Evolutionary conservation across 2,329 filamentous ascomycete species (phyloP).

Genomic region (Bimuria novae-zelandiae): DNA sequence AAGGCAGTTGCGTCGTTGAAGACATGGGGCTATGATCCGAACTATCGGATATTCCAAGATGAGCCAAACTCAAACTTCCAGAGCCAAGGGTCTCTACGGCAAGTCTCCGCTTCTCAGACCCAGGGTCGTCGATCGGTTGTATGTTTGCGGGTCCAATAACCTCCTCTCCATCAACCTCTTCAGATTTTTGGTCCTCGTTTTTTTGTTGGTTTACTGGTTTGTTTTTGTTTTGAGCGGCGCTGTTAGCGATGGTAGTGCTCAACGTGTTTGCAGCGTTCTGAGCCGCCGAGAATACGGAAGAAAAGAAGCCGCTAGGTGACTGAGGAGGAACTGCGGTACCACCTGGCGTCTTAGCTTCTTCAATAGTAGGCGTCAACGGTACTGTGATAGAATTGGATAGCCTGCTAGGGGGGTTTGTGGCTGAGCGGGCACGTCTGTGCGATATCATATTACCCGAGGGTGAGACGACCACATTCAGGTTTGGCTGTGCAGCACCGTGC

Average conservation of each 20-base stretch:
- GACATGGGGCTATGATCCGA: conserved; percentile 61
- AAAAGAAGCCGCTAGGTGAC: conserved; percentile 76
- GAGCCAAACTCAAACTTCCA: conserved; percentile 86
- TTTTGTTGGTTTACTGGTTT: conserved; percentile 50
- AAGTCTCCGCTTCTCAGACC: conserved; percentile 59
- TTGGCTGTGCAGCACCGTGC: conserved; percentile 44
- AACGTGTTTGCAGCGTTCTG: conserved; percentile 85
- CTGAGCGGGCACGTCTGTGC: conserved; percentile 67
- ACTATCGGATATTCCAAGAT: conserved; percentile 77
- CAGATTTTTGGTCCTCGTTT: conserved; percentile 31
- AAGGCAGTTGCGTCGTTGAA: conserved; percentile 61
- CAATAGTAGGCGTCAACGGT: conserved; percentile 76
- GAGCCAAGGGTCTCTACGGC: conserved; percentile 88
- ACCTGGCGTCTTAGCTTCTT: conserved; percentile 66
- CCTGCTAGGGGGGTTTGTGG: conserved; percentile 73
- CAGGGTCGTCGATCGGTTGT: conserved; percentile 24
- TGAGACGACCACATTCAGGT: conserved; percentile 61
- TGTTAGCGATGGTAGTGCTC: conserved; percentile 74
- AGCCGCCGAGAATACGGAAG: conserved; percentile 87
- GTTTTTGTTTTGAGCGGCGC: conserved; percentile 56
- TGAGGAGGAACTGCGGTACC: conserved; percentile 56
- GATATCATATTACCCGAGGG: conserved; percentile 73
- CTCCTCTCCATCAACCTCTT: conserved; percentile 46
- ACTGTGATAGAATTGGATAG: conserved; percentile 71
- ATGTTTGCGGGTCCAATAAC: conserved; percentile 44